Percentiles rank a stretch among this genome's conserved stretches.
phyloP scores from a whole-genome alignment of 441 rosid species.

The Hura crepitans region DNA sequence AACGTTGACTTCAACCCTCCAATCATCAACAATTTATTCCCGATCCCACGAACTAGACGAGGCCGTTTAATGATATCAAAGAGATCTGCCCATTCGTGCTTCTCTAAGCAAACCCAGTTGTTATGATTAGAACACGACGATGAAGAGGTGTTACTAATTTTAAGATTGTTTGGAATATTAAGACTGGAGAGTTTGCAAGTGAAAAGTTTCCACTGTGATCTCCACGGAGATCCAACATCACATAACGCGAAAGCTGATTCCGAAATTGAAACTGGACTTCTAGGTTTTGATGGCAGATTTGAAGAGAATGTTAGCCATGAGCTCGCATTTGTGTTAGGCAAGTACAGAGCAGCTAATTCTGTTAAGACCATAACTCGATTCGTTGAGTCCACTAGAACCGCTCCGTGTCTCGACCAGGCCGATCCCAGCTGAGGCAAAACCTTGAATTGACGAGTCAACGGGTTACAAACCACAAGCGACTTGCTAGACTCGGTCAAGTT shows the following conservation, averaged over 20 bases:
- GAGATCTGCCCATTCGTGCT: slow-evolving; percentile 77
- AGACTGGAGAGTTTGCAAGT: slow-evolving; percentile 42
- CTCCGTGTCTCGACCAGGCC: slow-evolving; percentile 84
- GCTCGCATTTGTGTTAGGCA: slow-evolving; percentile 34
- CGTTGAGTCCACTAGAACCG: slow-evolving; percentile 59
- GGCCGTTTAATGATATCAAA: slow-evolving; percentile 81
- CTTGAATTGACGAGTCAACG: slow-evolving; percentile 59
- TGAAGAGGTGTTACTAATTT: neutral
- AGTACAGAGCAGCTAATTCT: slow-evolving; percentile 66
- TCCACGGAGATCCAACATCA: slow-evolving; percentile 87
- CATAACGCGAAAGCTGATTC: slow-evolving; percentile 67
- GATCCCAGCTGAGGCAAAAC: slow-evolving; percentile 79
- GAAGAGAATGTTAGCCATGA: slow-evolving; percentile 73
- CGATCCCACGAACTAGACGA: slow-evolving; percentile 54
- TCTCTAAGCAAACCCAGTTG: slow-evolving; percentile 66
- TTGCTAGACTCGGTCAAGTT: slow-evolving; percentile 44
- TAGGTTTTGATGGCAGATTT: slow-evolving; percentile 76
- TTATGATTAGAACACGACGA: slow-evolving; percentile 26
- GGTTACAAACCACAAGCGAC: slow-evolving; percentile 71
- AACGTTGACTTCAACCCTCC: slow-evolving; percentile 72
- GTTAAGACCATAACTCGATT: slow-evolving; percentile 72
- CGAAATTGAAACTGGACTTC: slow-evolving; percentile 61
- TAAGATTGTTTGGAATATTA: neutral
- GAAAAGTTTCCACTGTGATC: slow-evolving; percentile 81
- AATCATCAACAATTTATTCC: slow-evolving; percentile 59